Evolutionary conservation across 331 rosid genomes (phyloP), one percentile per base, ranked within the genome.

Genomic region (Malus hybrid): DNA sequence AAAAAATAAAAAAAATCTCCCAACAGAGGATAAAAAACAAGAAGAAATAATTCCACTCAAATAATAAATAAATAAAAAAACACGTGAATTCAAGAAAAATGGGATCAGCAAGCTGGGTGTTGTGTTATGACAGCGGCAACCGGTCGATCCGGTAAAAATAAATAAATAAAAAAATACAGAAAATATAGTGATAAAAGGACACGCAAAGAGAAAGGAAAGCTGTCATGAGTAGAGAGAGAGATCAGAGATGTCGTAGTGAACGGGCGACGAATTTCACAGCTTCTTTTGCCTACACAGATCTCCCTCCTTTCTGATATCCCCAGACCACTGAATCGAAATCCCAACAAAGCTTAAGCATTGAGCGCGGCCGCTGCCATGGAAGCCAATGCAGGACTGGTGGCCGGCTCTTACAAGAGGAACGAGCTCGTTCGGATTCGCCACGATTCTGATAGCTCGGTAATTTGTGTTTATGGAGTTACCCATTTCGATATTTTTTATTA

Each of bases 401-500:
- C 99, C 42, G 99, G 99, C 5, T 95, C 97, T 20, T 82, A 95
- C 77, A 94, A 90, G 36, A 72, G 96, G 63, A 94, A 94, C 78
- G 97, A 94, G 89, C 96, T 94, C 67, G 97, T 92, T 71, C 92
- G 92, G 82, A 92, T 94, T 84, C 95, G 90, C 11, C 97, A 89
- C 69, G 99, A 92, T 92, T 95, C 97, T 11, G 97, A 92, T 63
- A 86, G 89, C 66, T 91, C 89, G 89, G 99, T 95, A 82, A 82
- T 42, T 42, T 76, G 89, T 88, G 34, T 75, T 74, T 70, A 73
- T 48, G 19, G 13, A 67, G n/a, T 22, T 46, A n/a, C 50, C 29
- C 46, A 19, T 76, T 46, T 77, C 2, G 22, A 27, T 15, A 2
- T 39, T 56, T 14, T 7, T 27, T 52, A 19, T 33, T 64, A 3